Evolutionary conservation across 306 rosid species (phyloP).

Genomic region (Rosa multiflora): DNA sequence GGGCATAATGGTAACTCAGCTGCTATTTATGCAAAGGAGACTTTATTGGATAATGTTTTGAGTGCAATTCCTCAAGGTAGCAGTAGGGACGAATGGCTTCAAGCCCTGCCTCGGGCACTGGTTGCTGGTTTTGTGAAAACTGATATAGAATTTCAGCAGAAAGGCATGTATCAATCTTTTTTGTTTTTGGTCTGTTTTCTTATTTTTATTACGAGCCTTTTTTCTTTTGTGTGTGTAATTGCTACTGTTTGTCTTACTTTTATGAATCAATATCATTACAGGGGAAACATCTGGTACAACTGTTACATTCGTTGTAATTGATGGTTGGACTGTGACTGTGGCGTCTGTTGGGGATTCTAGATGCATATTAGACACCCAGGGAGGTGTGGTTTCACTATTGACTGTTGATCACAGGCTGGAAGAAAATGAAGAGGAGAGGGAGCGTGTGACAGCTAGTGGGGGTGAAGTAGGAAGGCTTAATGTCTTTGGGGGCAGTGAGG

Average conservation of each 20-base stretch:
- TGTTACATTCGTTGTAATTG: conserved; percentile 86
- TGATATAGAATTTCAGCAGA: conserved; percentile 96
- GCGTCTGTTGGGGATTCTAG: conserved; percentile 99
- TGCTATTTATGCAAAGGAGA: conserved; percentile 87
- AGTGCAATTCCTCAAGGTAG: conserved; percentile 91
- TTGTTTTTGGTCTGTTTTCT: background rate
- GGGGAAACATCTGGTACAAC: conserved; percentile 99
- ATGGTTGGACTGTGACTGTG: conserved; percentile 95
- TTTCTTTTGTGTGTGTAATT: conserved; percentile 8
- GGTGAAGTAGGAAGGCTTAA: conserved; percentile 99
- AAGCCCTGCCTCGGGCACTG: conserved; percentile 91
- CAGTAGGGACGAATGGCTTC: conserved; percentile 95
- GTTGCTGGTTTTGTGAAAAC: conserved; percentile 98
- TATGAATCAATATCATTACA: conserved; percentile 33
- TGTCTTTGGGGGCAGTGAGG: conserved; percentile 91
- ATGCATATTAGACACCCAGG: conserved; percentile 92
- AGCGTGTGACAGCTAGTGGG: conserved; percentile 99
- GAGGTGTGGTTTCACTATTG: conserved; percentile 89
- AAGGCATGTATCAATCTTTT: conserved; percentile 37
- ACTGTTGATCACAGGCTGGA: conserved; percentile 97
- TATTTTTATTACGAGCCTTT: background rate
- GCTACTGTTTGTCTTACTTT: conserved; percentile 5
- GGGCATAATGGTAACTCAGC: conserved; percentile 99
- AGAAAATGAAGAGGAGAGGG: conserved; percentile 95
- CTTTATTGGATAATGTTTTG: conserved; percentile 69